Conservation (phyloP, 495 filamentous ascomycete species). For the Saxophila tyrrhenica region DNA sequence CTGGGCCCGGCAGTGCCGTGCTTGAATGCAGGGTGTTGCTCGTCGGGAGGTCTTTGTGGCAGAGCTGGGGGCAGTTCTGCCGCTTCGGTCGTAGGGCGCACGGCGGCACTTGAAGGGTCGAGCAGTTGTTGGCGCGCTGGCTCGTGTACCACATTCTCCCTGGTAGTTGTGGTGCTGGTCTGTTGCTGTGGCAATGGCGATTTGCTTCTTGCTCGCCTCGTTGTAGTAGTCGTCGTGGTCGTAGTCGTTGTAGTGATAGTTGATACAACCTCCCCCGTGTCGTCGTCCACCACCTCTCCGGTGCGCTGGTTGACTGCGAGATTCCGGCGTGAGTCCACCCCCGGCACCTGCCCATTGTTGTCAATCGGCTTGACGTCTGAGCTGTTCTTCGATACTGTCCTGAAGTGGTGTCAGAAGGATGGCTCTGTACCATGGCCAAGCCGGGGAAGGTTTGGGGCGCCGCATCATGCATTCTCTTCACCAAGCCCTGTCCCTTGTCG, state of each 20-base stretch:
- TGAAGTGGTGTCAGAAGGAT: no score
- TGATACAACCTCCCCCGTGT: conserved; percentile 11
- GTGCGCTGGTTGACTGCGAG: conserved; percentile 7
- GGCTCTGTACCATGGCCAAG: no score
- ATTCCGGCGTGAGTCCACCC: conserved; percentile 3
- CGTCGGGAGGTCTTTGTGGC: not conserved
- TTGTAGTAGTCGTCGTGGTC: conserved; percentile 7
- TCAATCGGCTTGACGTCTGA: conserved; percentile 5
- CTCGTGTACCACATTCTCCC: not conserved
- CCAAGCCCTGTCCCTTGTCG: no score
- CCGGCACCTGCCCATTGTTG: conserved; percentile 3
- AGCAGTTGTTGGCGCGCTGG: not conserved
- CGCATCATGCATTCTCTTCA: no score
- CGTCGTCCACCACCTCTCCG: conserved; percentile 10
- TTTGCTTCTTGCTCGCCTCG: not conserved
- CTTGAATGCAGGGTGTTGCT: not conserved
- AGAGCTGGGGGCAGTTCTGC: not conserved
- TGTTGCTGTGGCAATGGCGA: not conserved
- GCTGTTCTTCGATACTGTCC: not conserved
- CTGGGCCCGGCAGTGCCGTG: not conserved
- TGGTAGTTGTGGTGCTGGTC: not conserved
- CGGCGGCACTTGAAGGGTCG: not conserved
- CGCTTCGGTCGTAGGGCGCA: not conserved
- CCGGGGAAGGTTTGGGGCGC: no score
- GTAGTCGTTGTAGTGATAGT: conserved; percentile 12